Evolutionary conservation across 2,329 filamentous ascomycete genomes (phyloP), one percentile per base, ranked within the genome.

Genomic region (Cladosporium sp.): DNA sequence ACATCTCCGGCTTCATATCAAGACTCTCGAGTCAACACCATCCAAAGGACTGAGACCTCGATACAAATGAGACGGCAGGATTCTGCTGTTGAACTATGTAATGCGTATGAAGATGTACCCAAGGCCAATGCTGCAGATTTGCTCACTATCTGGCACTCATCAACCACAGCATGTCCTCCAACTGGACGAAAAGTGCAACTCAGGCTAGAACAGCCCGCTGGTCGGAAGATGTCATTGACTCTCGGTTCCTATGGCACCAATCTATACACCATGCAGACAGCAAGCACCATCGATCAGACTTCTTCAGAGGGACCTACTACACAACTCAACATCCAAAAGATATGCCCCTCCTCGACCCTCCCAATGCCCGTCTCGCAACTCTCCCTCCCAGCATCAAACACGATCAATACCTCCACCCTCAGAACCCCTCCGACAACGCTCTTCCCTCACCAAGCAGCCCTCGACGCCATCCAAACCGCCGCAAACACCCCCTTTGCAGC

Each of bases 1-100:
- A 57, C 65, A 56, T 84, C 82, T 59, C 85, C 87, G 12, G 81
- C 82, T 1, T 79, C 83, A 32, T n/a, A 2, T 12, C 22, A 25
- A 15, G 13, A 45, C 13, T 45, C 15, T 3, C 13, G 52, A 10
- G 32, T 24, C 9, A 47, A 35, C 10, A 20, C n/a, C 7, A 25
- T 20, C 8, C 32, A 25, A 15, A 28, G 24, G 20, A 17, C 2
- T 10, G 17, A 15, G 13, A 17, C n/a, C 19, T 44, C 22, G 17
- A 22, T 20, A 44, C 36, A 37, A 17, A 13, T 24, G 44, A 50
- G 32, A 17, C 49, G 39, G 7, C 15, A 51, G 25, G 69, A 70
- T 50, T 70, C 68, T 24, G 66, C 53, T 22, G 56, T 70, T 19
- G 63, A 61, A 13, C 49, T 68, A 5, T 62, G 70, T 0, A 64